phyloP scores from a whole-genome alignment of 306 rosid species.

The Prosopis cineraria region DNA sequence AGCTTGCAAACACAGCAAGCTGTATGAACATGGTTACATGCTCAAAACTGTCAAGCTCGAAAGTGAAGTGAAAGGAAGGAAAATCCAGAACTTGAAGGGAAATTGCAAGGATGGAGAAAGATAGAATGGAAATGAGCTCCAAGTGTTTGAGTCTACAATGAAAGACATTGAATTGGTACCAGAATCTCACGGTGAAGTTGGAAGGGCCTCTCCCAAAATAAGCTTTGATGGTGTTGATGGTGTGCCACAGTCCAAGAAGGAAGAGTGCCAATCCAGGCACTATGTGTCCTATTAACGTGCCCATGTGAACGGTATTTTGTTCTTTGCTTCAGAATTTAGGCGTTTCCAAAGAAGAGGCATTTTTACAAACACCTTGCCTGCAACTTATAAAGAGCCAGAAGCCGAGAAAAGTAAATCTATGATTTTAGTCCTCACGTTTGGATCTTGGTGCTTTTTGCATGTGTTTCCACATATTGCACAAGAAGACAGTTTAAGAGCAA shows the following conservation, averaged over 20 bases:
- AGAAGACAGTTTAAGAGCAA: constrained; percentile 35
- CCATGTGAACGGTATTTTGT: constrained; percentile 47
- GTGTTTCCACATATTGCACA: constrained; percentile 62
- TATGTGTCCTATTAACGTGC: constrained; percentile 64
- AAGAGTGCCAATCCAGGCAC: constrained; percentile 71
- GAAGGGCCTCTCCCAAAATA: constrained; percentile 68
- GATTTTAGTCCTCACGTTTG: constrained; percentile 44
- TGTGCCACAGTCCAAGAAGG: constrained; percentile 85
- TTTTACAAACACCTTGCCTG: constrained; percentile 34
- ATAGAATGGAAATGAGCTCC: constrained; percentile 69
- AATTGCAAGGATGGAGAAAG: constrained; percentile 68
- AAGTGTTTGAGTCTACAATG: constrained; percentile 63
- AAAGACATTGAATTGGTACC: constrained; percentile 57
- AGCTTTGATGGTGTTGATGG: constrained; percentile 68
- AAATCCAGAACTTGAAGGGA: constrained; percentile 62
- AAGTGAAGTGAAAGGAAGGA: constrained; percentile 61
- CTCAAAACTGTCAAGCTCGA: constrained; percentile 73
- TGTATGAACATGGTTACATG: constrained; percentile 95
- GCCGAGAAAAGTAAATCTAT: constrained; percentile 27
- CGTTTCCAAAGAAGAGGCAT: constrained; percentile 38
- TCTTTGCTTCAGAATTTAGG: constrained; percentile 30
- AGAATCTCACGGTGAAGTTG: constrained; percentile 64
- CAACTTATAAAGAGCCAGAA: constrained; percentile 31
- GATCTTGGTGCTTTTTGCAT: constrained; percentile 73
- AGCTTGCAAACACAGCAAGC: constrained; percentile 78